These are phyloP conservation scores for Tilletia indica DNA, from an alignment of 1,284 basidiomycete species.

Conservation along the genomic window DNA sequence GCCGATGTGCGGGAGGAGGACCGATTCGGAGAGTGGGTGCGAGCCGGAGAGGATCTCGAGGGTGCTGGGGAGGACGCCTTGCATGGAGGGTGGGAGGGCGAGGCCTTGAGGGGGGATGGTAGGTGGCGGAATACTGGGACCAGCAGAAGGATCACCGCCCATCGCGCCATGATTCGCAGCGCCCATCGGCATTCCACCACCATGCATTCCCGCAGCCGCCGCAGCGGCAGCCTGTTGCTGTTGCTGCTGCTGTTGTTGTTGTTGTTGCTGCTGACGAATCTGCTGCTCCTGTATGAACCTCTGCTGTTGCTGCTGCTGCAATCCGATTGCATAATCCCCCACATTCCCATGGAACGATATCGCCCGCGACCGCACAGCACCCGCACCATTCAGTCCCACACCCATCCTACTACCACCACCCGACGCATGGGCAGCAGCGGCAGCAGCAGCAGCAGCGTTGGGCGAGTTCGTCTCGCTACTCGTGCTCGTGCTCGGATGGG, in stretches of 20 bases:
- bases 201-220: too few relatives aligned
- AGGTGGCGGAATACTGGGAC: neutral
- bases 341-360: neutral
- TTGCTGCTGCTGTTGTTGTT: neutral
- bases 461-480: too few relatives aligned
- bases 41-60: constrained; percentile 26
- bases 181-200: too few relatives aligned
- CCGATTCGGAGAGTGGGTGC: constrained; percentile 40
- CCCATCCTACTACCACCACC: too few relatives aligned
- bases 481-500: too few relatives aligned
- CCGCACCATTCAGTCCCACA: neutral
- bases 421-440: too few relatives aligned
- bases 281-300: constrained; percentile 9
- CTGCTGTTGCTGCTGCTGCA: constrained; percentile 15
- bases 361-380: neutral
- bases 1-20: constrained; percentile 46
- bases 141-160: too few relatives aligned
- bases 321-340: neutral
- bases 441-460: too few relatives aligned
- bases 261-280: neutral
- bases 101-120: neutral
- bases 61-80: constrained; percentile 17
- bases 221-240: too few relatives aligned
- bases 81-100: neutral
- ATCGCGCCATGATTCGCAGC: too few relatives aligned